Evolutionary conservation across 2,329 filamentous ascomycete genomes (phyloP), one percentile per base, ranked within the genome.

Genomic region (Sclerotinia nivalis): DNA sequence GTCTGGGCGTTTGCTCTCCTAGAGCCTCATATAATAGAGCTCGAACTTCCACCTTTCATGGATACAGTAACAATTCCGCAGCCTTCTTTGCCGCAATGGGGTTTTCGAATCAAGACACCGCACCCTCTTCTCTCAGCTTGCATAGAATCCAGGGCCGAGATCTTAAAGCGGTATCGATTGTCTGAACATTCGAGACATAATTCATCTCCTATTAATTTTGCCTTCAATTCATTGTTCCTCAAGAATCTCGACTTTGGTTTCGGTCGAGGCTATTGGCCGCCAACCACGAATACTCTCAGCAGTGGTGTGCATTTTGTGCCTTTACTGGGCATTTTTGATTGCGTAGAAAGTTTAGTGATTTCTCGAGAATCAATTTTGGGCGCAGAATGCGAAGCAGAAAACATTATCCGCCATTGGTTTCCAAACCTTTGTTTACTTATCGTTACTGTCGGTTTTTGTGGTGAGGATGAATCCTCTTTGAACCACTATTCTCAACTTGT

Each of bases 341-440:
- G 47, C n/a, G 61, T 64, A 28, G 47, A 52, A 64, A 64, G 47
- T 52, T 64, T 64, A 13, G 45, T 52, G 43, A 52, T 64, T 50
- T 52, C 60, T 52, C 60, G 47, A 50, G n/a, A 49, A 64, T 64
- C 60, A 18, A 50, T 64, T 50, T 25, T 52, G 1, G n/a, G 15
- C 28, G 61, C 47, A 25, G 31, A 52, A 37, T 64, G 61, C 47
- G 61, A 52, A 37, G 61, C 47, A 25, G 45, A 64, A 64, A 64
- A 40, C 15, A 52, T 64, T 22, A 40, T 64, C 22, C 47, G 47
- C n/a, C 31, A 28, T 22, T 64, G 47, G n/a, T 64, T 64, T 18
- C 61, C 47, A n/a, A 64, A 64, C 22, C 61, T 64, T 20, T 64
- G 47, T 40, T 37, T 64, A 40, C 47, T 64, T n/a, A 28, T 64